These are phyloP conservation scores for Yamadazyma atlantica DNA, from an alignment of 1,139 yeast genomes.

Conservation along the genomic window DNA sequence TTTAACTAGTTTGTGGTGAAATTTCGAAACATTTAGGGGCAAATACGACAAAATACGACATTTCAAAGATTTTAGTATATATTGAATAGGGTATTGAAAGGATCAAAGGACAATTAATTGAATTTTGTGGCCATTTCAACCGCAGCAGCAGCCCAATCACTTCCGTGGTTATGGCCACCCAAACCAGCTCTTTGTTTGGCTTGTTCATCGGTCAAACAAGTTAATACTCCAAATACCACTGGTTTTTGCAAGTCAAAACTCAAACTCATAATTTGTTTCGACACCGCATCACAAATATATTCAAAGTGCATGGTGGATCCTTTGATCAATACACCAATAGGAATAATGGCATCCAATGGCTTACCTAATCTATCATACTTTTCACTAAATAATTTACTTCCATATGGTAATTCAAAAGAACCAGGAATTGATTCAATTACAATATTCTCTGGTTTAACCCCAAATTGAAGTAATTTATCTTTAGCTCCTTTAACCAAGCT, in stretches of 20 bases:
- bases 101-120: slow-evolving; percentile 9
- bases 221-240: slow-evolving; percentile 87
- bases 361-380: slow-evolving; percentile 43
- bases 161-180: slow-evolving; percentile 88
- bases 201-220: slow-evolving; percentile 92
- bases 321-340: slow-evolving; percentile 92
- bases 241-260: slow-evolving; percentile 74
- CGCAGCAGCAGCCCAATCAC: slow-evolving; percentile 99
- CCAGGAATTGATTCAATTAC: slow-evolving; percentile 88
- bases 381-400: slow-evolving; percentile 55
- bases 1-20: too few species aligned
- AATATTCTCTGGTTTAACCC: slow-evolving; percentile 77
- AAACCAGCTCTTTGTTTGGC: slow-evolving; percentile 95
- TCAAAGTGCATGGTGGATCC: slow-evolving; percentile 98
- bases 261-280: slow-evolving; percentile 81
- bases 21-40: too few species aligned
- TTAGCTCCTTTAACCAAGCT: slow-evolving; percentile 81
- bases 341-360: slow-evolving; percentile 81
- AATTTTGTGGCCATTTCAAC: slow-evolving; percentile 84
- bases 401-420: slow-evolving; percentile 88
- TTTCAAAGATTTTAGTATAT: too few species aligned
- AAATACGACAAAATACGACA: neutral
- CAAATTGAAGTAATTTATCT: slow-evolving; percentile 55
- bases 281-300: slow-evolving; percentile 88
- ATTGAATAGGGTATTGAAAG: too few species aligned